Evolutionary conservation across 176 grass and related monocot genomes (phyloP), one percentile per base, ranked within the genome.

Genomic region (Oryza coarctata): DNA sequence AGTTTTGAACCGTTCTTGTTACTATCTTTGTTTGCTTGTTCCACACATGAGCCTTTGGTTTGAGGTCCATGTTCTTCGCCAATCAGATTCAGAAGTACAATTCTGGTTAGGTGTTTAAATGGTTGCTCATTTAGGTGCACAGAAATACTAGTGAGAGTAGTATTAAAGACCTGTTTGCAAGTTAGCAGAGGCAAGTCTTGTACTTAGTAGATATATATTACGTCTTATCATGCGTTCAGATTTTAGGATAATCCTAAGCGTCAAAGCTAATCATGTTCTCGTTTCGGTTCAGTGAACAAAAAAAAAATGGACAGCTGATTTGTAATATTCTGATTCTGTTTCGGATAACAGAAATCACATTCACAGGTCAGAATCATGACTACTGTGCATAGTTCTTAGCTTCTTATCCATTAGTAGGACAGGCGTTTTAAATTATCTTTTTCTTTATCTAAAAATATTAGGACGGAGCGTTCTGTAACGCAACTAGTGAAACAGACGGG

Each of bases 401-500:
- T 27, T 88, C 80, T 83, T 83, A 83, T 88, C 80, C 58, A 18
- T 31, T 64, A 60, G 55, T 64, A 60, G 55, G 55, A n/a, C n/a
- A 55, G 7, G 22, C 22, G 8, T 60, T 60, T n/a, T 60, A 18
- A 50, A 18, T 50, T n/a, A n/a, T 57, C 4, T 60, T 22, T 55
- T 55, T 18, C 9, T 23, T 60, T 25, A 60, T 60, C 20, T 60
- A 60, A 60, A 60, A n/a, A 60, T 6, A 45, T 22, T 55, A 14
- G 13, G 10, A 27, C 23, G 25, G 20, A 6, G 82, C 41, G 52
- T 31, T 78, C 73, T 65, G 68, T 41, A 23, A 6, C 3, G 84
- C 58, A 47, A 26, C 44, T 86, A 35, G 27, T 75, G 45, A 64
- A 77, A 65, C 38, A 44, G 32, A 7, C 17, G 58, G 80, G 63